A percentile compares a stretch with the other conserved stretches of the same genome.
These are phyloP conservation scores for Fulvia fulva DNA, from an alignment of 2,329 filamentous ascomycete genomes.

Conservation along the genomic window DNA sequence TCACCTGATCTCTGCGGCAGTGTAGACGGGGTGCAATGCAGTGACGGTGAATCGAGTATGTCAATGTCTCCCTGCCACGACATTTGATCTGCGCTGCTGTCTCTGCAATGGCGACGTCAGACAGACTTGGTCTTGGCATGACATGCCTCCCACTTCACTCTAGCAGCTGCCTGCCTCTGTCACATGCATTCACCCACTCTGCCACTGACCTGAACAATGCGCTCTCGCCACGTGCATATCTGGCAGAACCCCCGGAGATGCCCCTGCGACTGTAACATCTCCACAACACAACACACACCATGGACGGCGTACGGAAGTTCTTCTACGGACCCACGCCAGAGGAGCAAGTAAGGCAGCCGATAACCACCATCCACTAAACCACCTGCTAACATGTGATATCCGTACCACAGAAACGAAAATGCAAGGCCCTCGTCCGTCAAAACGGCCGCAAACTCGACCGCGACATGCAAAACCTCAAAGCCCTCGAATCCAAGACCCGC, in stretches of 20 bases:
- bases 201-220: background rate
- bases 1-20: background rate
- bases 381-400: background rate
- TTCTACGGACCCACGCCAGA: conserved; percentile 92
- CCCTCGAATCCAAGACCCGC: conserved; percentile 78
- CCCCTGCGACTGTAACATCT: background rate
- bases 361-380: conserved; percentile 2
- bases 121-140: background rate
- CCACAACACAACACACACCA: conserved; percentile 38
- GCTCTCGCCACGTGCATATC: background rate
- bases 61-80: background rate
- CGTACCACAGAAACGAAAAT: conserved; percentile 76
- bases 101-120: background rate
- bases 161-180: background rate
- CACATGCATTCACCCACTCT: conserved; percentile 2
- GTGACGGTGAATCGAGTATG: background rate
- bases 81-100: background rate
- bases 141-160: background rate
- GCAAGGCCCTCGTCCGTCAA: conserved; percentile 80
- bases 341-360: conserved; percentile 64
- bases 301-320: conserved; percentile 83
- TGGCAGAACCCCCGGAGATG: background rate
- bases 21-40: background rate
- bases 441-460: conserved; percentile 94
- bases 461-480: conserved; percentile 75